Percentiles rank a stretch among this genome's conserved stretches.
These are phyloP conservation scores for Solanum corneliomulleri DNA, from an alignment of 257 asterid species.

Conservation along the genomic window DNA sequence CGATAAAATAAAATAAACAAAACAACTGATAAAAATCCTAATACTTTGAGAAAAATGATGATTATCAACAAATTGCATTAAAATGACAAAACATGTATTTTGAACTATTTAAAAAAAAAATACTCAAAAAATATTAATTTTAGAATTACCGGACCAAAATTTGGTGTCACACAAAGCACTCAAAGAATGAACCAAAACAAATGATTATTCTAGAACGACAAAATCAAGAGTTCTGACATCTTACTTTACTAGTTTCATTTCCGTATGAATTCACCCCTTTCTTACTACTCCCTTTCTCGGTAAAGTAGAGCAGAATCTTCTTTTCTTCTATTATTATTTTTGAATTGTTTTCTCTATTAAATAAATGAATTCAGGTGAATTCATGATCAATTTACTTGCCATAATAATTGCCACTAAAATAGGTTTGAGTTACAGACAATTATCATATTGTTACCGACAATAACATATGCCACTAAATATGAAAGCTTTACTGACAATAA, in stretches of 20 bases:
- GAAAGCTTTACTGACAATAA: background rate
- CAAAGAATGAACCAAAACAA: background rate
- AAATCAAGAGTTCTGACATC: background rate
- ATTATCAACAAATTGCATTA: too few relatives aligned
- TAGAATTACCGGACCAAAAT: too few relatives aligned
- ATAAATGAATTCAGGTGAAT: background rate
- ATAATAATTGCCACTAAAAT: background rate
- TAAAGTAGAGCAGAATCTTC: background rate
- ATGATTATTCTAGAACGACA: background rate
- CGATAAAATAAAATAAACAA: too few relatives aligned
- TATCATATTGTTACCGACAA: too few relatives aligned
- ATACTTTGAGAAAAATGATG: too few relatives aligned
- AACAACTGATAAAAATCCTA: too few relatives aligned
- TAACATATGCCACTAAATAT: background rate
- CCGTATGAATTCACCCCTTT: background rate
- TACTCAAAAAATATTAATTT: too few relatives aligned
- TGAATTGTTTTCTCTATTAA: background rate
- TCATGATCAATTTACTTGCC: background rate
- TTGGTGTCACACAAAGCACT: background rate
- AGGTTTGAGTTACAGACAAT: background rate
- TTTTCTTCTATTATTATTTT: background rate
- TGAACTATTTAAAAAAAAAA: too few relatives aligned
- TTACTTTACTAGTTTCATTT: background rate
- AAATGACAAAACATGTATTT: too few relatives aligned
- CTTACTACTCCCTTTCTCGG: background rate